Percentiles rank a stretch among this genome's conserved stretches.
Evolutionary conservation across 306 rosid genomes (phyloP).

Genomic region (Medicago truncatula): DNA sequence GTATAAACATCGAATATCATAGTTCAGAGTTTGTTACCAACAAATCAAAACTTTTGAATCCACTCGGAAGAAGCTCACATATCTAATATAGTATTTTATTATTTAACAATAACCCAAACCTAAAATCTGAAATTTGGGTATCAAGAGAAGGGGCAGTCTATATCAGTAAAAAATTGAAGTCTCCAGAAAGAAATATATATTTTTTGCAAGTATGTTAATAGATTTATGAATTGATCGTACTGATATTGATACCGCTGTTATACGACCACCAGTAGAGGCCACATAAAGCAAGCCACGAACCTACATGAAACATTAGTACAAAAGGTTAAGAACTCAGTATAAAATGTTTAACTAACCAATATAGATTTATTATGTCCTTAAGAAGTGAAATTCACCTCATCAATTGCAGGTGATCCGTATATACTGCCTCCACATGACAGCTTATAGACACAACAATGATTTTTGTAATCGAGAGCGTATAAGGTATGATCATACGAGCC

Average conservation of each 20-base stretch:
- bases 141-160: conserved; percentile 7
- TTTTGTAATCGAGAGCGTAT: conserved; percentile 87
- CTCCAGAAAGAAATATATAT: neutral
- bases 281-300: conserved; percentile 65
- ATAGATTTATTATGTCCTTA: neutral
- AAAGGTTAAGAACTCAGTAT: conserved; percentile 17
- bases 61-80: no score
- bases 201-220: conserved; percentile 2
- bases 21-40: no score
- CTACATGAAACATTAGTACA: conserved; percentile 51
- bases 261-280: conserved; percentile 84
- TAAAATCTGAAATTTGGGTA: conserved; percentile 31
- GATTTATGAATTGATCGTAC: conserved; percentile 48
- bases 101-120: conserved; percentile 24
- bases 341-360: conserved; percentile 29
- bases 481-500: conserved; percentile 90
- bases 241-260: conserved; percentile 67
- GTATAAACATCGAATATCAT: no score
- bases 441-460: conserved; percentile 69
- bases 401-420: conserved; percentile 88
- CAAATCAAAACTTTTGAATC: no score
- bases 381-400: conserved; percentile 64
- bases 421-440: conserved; percentile 88
- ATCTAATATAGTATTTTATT: neutral
- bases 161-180: conserved; percentile 21